These are phyloP conservation scores for Rhamnella rubrinervis DNA, from an alignment of 331 rosid species.

Conservation along the genomic window DNA sequence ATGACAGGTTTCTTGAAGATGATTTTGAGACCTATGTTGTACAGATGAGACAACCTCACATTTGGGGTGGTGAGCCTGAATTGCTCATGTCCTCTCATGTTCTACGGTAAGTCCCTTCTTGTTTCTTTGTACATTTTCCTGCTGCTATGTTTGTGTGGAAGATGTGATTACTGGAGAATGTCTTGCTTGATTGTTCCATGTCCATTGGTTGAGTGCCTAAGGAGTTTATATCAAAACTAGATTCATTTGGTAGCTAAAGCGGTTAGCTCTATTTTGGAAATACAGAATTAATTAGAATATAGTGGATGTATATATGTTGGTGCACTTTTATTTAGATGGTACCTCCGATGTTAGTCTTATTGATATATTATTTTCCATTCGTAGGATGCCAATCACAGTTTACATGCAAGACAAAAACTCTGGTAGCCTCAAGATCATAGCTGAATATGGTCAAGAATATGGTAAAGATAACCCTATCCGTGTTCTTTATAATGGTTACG, in stretches of 20 bases:
- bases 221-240: background rate
- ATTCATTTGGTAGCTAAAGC: background rate
- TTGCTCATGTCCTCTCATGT: constrained; percentile 88
- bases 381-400: constrained; percentile 90
- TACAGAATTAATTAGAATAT: background rate
- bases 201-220: background rate
- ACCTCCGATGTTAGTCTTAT: background rate
- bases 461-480: constrained; percentile 65
- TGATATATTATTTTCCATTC: constrained; percentile 15
- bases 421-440: constrained; percentile 48
- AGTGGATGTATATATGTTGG: background rate
- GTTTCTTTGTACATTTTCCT: constrained; percentile 1
- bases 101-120: constrained; percentile 49
- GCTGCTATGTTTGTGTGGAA: background rate
- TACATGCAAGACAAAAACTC: constrained; percentile 53
- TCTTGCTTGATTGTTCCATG: background rate
- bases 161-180: background rate
- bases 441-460: constrained; percentile 82
- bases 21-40: constrained; percentile 67
- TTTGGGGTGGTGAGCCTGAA: constrained; percentile 99
- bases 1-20: constrained; percentile 80
- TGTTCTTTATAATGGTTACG: constrained; percentile 66
- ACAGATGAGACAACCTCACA: constrained; percentile 70
- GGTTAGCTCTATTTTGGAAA: background rate
- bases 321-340: too few species aligned